Conservation (phyloP, 768 basidiomycete genomes). For the Pleurotus platypus region DNA sequence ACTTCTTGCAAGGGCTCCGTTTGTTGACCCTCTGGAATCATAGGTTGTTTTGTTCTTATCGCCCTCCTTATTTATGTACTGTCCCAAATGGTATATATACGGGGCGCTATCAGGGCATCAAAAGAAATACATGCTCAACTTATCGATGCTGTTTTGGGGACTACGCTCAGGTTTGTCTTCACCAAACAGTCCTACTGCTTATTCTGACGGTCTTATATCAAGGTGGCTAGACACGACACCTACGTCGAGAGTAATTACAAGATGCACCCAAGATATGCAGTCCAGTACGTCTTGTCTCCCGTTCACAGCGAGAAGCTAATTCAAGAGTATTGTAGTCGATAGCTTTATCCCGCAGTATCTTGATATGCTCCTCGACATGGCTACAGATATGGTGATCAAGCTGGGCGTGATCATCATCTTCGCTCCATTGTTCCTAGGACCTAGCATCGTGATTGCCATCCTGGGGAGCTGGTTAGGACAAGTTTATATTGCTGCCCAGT, state of each 20-base stretch:
- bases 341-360: constrained; percentile 25
- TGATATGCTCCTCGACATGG: constrained; percentile 22
- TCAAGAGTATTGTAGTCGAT: constrained; percentile 49
- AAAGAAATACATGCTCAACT: constrained; percentile 49
- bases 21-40: background rate
- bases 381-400: constrained; percentile 35
- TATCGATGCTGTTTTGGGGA: constrained; percentile 49
- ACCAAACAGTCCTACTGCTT: background rate
- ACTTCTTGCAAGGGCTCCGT: background rate
- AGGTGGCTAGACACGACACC: constrained; percentile 51
- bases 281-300: constrained; percentile 32
- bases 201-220: background rate
- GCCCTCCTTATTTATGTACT: constrained; percentile 26
- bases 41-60: constrained; percentile 28
- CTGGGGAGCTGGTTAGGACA: constrained; percentile 41
- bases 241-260: constrained; percentile 52
- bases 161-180: constrained; percentile 51
- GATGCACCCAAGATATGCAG: constrained; percentile 66
- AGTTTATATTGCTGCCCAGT: constrained; percentile 42
- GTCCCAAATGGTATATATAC: constrained; percentile 37
- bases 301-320: constrained; percentile 25
- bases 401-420: constrained; percentile 40
- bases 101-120: constrained; percentile 51
- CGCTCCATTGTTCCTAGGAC: constrained; percentile 43
- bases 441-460: constrained; percentile 36